phyloP scores from a whole-genome alignment of 176 grass and related monocot genomes.

The Microstegium vimineum region DNA sequence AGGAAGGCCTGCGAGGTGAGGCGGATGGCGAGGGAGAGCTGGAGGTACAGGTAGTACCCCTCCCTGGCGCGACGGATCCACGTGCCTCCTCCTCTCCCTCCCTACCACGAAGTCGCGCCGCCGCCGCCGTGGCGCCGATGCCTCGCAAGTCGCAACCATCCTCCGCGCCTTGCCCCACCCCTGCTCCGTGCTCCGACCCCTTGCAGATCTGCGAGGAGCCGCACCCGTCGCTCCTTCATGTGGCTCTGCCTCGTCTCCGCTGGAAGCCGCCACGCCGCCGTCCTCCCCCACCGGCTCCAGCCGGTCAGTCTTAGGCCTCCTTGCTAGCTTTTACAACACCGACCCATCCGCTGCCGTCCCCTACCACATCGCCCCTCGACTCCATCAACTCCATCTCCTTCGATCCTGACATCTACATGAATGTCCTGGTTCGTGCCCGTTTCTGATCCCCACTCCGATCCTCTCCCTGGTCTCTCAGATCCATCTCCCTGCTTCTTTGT shows the following conservation, averaged over 20 bases:
- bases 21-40: conserved; percentile 70
- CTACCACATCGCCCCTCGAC: conserved; percentile 52
- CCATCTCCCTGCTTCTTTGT: background rate
- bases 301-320: too few relatives aligned
- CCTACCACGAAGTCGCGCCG: too few relatives aligned
- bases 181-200: too few relatives aligned
- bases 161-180: too few relatives aligned
- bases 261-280: too few relatives aligned
- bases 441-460: conserved; percentile 1
- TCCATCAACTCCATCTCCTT: conserved; percentile 87
- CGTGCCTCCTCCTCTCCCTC: conserved; percentile 28
- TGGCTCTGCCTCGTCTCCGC: too few relatives aligned
- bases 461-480: conserved; percentile 27
- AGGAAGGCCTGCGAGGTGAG: conserved; percentile 84
- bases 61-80: conserved; percentile 78
- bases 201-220: too few relatives aligned
- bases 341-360: conserved; percentile 11
- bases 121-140: too few relatives aligned
- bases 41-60: conserved; percentile 90
- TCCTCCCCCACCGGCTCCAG: too few relatives aligned
- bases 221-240: too few relatives aligned
- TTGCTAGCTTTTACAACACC: too few relatives aligned
- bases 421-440: conserved; percentile 58
- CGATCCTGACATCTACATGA: conserved; percentile 83
- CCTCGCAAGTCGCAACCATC: too few relatives aligned